These are phyloP conservation scores for Globisporangium carolinianum DNA, from an alignment of 352 stramenopile genomes.

Conservation along the genomic window DNA sequence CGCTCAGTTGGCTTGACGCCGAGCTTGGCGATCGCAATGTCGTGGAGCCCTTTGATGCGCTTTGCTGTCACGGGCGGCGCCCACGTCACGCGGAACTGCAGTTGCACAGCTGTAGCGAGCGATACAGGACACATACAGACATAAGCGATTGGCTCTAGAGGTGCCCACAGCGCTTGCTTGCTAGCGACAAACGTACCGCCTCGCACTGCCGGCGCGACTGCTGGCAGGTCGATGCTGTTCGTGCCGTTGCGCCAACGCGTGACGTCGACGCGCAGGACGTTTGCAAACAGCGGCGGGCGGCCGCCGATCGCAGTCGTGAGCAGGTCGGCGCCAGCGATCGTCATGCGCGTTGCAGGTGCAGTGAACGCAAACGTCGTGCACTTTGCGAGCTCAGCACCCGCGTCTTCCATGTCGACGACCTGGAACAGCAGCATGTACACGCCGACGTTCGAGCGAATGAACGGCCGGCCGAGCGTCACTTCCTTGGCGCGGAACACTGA, in stretches of 20 bases:
- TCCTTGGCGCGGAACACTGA: constrained; percentile 58
- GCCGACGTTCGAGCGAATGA: constrained; percentile 30
- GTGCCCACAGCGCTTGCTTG: background rate
- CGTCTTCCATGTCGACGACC: constrained; percentile 52
- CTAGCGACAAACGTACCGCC: constrained; percentile 27
- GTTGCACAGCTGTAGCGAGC: constrained; percentile 7
- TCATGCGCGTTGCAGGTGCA: constrained; percentile 10
- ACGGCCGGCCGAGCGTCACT: constrained; percentile 34
- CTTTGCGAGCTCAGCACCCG: constrained; percentile 26
- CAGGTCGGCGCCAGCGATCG: constrained; percentile 39
- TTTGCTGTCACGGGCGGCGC: constrained; percentile 12
- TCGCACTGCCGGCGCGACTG: constrained; percentile 31
- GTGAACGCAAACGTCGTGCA: constrained; percentile 35
- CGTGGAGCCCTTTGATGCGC: constrained; percentile 15
- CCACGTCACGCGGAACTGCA: constrained; percentile 18
- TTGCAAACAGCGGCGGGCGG: constrained; percentile 48
- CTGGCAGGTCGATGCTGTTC: constrained; percentile 44
- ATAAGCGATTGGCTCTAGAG: too few relatives aligned
- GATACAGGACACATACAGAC: background rate
- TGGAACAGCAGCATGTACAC: constrained; percentile 58
- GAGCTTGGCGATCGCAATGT: constrained; percentile 13
- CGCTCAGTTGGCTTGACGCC: constrained; percentile 8
- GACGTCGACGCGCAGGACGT: constrained; percentile 50
- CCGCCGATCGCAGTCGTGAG: constrained; percentile 22
- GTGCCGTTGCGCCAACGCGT: constrained; percentile 36